A percentile compares a stretch with the other conserved stretches of the same genome.
phyloP scores from a whole-genome alignment of 2,329 filamentous ascomycete species.

The Alternaria gaisen region DNA sequence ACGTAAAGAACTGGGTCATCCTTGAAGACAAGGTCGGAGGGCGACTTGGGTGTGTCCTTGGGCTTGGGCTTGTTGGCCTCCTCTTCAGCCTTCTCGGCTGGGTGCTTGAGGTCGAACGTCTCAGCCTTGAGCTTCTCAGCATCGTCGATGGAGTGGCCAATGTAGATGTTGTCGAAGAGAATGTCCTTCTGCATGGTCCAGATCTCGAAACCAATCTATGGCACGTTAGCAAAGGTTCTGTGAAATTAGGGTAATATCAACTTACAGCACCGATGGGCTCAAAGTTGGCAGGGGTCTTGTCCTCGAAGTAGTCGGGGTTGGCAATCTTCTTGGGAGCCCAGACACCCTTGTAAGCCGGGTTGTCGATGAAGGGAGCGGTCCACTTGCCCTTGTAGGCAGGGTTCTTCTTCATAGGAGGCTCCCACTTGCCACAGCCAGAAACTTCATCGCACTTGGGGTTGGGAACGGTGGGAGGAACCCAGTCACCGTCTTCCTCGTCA shows the following conservation, averaged over 20 bases:
- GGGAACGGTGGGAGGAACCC: slow-evolving; percentile 85
- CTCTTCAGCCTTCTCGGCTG: slow-evolving; percentile 81
- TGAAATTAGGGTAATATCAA: slow-evolving; percentile 42
- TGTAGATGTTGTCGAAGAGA: slow-evolving; percentile 99
- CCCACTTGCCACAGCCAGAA: slow-evolving; percentile 94
- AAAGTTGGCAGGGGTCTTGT: slow-evolving; percentile 95
- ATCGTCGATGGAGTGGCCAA: slow-evolving; percentile 94
- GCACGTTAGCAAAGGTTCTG: slow-evolving; percentile 19
- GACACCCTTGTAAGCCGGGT: slow-evolving; percentile 95
- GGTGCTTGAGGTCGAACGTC: slow-evolving; percentile 89
- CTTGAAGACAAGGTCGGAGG: slow-evolving; percentile 82
- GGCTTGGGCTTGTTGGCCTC: slow-evolving; percentile 82
- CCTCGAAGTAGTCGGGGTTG: slow-evolving; percentile 96
- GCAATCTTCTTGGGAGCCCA: slow-evolving; percentile 96
- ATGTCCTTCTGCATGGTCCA: slow-evolving; percentile 99
- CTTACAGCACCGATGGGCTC: slow-evolving; percentile 97
- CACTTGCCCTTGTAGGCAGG: slow-evolving; percentile 99
- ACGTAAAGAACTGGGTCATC: slow-evolving; percentile 89
- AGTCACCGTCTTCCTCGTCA: slow-evolving; percentile 99
- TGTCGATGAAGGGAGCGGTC: slow-evolving; percentile 91
- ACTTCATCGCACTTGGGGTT: slow-evolving; percentile 96
- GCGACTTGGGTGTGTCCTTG: slow-evolving; percentile 70
- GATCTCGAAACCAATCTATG: slow-evolving; percentile 94
- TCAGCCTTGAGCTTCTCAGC: slow-evolving; percentile 88
- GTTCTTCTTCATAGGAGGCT: slow-evolving; percentile 91